phyloP scores from a whole-genome alignment of 2,329 filamentous ascomycete genomes.

The Claviceps quebecensis region DNA sequence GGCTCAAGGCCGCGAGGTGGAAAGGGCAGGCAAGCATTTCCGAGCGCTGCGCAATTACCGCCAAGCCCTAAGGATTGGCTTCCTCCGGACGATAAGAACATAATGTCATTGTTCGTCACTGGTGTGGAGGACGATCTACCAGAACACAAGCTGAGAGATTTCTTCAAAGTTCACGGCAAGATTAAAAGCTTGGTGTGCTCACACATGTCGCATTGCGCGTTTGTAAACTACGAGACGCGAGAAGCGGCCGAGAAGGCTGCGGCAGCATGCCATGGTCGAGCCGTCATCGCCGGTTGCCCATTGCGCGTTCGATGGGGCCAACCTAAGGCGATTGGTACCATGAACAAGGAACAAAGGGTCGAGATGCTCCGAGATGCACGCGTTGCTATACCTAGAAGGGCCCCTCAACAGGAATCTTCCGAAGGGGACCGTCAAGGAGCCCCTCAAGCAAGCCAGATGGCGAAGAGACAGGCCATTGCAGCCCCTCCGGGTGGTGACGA shows the following conservation, averaged over 20 bases:
- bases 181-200: conserved; percentile 90
- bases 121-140: conserved; percentile 93
- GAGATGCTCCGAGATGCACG: conserved; percentile 65
- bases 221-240: conserved; percentile 82
- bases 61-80: conserved; percentile 74
- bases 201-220: conserved; percentile 93
- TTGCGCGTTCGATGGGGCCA: conserved; percentile 84
- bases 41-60: conserved; percentile 58
- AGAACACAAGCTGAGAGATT: conserved; percentile 78
- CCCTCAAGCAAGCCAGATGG: conserved; percentile 15
- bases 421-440: conserved; percentile 24
- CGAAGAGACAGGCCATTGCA: conserved; percentile 36
- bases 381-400: conserved; percentile 19
- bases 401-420: conserved; percentile 15
- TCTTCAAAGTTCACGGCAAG: conserved; percentile 79
- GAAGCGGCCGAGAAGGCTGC: conserved; percentile 78
- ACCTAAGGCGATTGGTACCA: conserved; percentile 79
- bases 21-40: conserved; percentile 43
- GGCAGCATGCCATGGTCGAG: conserved; percentile 70
- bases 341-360: conserved; percentile 74
- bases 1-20: conserved; percentile 33
- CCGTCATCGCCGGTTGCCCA: conserved; percentile 82
- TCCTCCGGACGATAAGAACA: conserved; percentile 69
- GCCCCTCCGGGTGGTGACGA: conserved; percentile 69
- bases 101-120: conserved; percentile 88